Conservation (phyloP, 2,329 filamentous ascomycete species). For the Epicoccum sorghinum region DNA sequence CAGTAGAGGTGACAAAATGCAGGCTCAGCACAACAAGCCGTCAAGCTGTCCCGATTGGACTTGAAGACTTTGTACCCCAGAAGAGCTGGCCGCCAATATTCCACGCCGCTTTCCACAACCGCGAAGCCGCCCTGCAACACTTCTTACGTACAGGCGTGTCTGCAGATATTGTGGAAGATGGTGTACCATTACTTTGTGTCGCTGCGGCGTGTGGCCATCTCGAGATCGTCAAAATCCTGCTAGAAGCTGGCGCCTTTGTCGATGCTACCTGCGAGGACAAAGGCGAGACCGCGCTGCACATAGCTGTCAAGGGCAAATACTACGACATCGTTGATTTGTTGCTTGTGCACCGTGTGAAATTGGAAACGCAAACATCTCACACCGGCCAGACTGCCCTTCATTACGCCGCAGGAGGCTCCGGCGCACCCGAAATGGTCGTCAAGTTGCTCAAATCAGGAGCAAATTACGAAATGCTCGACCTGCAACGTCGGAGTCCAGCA, state of each 20-base stretch:
- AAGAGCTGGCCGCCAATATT: conserved; percentile 42
- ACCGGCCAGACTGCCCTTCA: conserved; percentile 42
- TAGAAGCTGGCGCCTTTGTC: conserved; percentile 36
- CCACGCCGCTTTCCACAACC: conserved; percentile 39
- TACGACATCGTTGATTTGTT: conserved; percentile 36
- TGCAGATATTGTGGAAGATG: conserved; percentile 31
- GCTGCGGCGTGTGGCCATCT: conserved; percentile 36
- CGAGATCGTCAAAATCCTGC: conserved; percentile 32
- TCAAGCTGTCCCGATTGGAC: conserved; percentile 6
- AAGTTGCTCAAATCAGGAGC: conserved; percentile 37
- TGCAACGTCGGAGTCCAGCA: conserved; percentile 32
- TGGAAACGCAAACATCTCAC: conserved; percentile 28
- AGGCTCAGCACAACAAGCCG: conserved; percentile 33
- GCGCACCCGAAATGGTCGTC: conserved; percentile 29
- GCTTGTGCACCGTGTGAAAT: conserved; percentile 27
- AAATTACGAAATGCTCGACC: conserved; percentile 30
- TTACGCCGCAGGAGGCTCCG: conserved; percentile 37
- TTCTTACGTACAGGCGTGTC: conserved; percentile 37
- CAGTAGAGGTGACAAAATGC: conserved; percentile 41
- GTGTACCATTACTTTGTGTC: conserved; percentile 36
- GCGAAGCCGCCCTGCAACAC: conserved; percentile 41
- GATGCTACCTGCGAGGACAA: conserved; percentile 25
- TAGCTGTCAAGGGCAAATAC: conserved; percentile 36
- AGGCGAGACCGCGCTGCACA: conserved; percentile 41
- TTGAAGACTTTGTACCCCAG: conserved; percentile 23